Conservation (phyloP, 169 alveolate species). For the Babesia bovis region DNA sequence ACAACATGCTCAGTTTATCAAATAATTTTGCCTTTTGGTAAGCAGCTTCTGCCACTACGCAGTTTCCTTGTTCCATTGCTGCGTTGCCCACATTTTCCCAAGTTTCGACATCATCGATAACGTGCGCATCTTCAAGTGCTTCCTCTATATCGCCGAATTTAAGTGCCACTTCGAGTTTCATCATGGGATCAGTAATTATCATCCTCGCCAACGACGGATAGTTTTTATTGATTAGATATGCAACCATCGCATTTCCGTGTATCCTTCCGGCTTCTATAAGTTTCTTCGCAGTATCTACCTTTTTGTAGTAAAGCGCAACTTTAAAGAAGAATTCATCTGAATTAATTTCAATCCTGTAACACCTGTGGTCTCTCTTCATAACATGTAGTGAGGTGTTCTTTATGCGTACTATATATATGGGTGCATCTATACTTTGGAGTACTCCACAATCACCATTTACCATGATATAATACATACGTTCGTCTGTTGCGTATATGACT, state of each 20-base stretch:
- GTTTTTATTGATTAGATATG: slow-evolving; percentile 72
- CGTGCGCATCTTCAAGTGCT: slow-evolving; percentile 72
- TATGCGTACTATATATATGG: slow-evolving; percentile 40
- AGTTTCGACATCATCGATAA: slow-evolving; percentile 64
- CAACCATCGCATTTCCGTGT: slow-evolving; percentile 62
- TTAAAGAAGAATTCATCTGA: slow-evolving; percentile 49
- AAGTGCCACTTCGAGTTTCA: slow-evolving; percentile 69
- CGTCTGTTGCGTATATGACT: slow-evolving; percentile 62
- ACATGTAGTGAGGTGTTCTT: slow-evolving; percentile 29
- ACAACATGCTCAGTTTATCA: slow-evolving; percentile 85
- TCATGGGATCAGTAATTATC: slow-evolving; percentile 64
- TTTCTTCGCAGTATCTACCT: slow-evolving; percentile 27
- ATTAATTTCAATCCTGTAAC: slow-evolving; percentile 30
- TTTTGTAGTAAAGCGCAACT: slow-evolving; percentile 39
- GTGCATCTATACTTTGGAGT: slow-evolving; percentile 20
- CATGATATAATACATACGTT: slow-evolving; percentile 50
- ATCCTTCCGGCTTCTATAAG: slow-evolving; percentile 54
- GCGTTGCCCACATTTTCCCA: slow-evolving; percentile 74
- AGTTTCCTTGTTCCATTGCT: slow-evolving; percentile 79
- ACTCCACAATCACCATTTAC: slow-evolving; percentile 53
- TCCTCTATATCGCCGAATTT: slow-evolving; percentile 63
- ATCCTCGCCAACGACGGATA: slow-evolving; percentile 68
- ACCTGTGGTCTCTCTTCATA: slow-evolving; percentile 57
- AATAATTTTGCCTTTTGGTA: slow-evolving; percentile 82
- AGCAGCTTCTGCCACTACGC: slow-evolving; percentile 86